Evolutionary conservation across 1,139 yeast species (phyloP), one percentile per base, ranked within the genome.

Genomic region (Scheffersomyces illinoinensis): DNA sequence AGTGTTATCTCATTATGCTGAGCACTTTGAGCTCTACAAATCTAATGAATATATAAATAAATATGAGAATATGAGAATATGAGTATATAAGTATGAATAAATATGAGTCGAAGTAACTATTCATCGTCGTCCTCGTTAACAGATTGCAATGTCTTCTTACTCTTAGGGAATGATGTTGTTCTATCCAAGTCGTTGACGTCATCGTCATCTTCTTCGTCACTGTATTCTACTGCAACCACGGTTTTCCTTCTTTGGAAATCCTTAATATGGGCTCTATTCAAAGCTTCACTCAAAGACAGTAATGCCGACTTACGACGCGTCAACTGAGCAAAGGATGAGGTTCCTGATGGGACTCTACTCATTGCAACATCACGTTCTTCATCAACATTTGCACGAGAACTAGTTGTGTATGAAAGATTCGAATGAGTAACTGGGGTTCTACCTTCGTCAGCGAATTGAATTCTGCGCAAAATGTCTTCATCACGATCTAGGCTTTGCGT

Each of bases 231-330:
- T 3, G 71, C 71, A 14, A 69, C 65, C 3, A 70, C 66, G 12
- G 72, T 72, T 64, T 79, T 83, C 57, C 87, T 77, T 63, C 96
- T 82, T 74, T 92, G 97, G 79, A 93, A 93, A 76, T 93, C 98
- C 67, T 89, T 89, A 49, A 92, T 88, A 69, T 93, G 98, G 0
- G 98, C 98, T 69, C 82, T 83, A 39, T 89, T 88, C 65, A 93
- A 79, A 1, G 86, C 85, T 57, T 82, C 83, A n/a, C 90, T 81
- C 21, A 91, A 77, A 50, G 82, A 79, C 54, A 69, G 67, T 50
- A 81, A 69, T 0, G 81, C 75, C 5, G 82, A 75, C 57, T 71
- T 74, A 39, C 79, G 71, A 50, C 77, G 71, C 20, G 65, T 59
- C 46, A 65, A 56, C 39, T 61, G 58, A 14, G 67, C 51, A 6